Base-by-base conservation (phyloP, 345 rosid species). In the Raphanus sativus region DNA sequence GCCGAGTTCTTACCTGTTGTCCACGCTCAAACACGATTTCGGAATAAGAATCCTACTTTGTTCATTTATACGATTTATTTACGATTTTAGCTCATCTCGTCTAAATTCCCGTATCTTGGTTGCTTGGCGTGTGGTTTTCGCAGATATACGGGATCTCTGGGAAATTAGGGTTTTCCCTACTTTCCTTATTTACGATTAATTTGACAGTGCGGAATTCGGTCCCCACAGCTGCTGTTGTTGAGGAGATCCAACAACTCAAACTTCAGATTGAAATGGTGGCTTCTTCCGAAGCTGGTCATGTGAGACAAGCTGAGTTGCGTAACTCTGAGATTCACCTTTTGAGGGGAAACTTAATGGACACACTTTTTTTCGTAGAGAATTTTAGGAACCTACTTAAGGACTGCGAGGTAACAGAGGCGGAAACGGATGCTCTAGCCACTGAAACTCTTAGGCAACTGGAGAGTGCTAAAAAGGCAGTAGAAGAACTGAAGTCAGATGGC, bases 361-460 rank as follows among this genome's bases (percentile, higher is more conserved):
- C 93, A n/a, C 85, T 86, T 38, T 81, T 87, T 36, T 84, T 90
- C 6, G 85, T 91, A 32, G 97, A 89, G 69, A 83, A 81, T 81
- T 90, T 94, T 90, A 92, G 88, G 73, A 86, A 58, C 71, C 87
- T 89, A 85, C 90, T 90, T 11, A 87, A 69, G 77, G 86, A 87
- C 63, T 83, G 90, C 81, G 88, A 86, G 84, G 90, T 87, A 77
- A 83, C 98, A 2, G 97, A 95, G 67, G 85, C 88, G 80, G 81
- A 95, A 78, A 86, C 90, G 21, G 80, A 83, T 85, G 97, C 96
- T 70, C 83, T 89, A 52, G 90, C 87, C 56, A 82, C 84, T 3
- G 87, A 89, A 77, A 89, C 99, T 60, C 85, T 85, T 77, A 75
- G 74, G 81, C 90, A 95, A 80, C 81, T 92, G 73, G 98, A 88